Base-by-base conservation (phyloP, 2,329 filamentous ascomycete species). In the Verticillium nonalfalfae region DNA sequence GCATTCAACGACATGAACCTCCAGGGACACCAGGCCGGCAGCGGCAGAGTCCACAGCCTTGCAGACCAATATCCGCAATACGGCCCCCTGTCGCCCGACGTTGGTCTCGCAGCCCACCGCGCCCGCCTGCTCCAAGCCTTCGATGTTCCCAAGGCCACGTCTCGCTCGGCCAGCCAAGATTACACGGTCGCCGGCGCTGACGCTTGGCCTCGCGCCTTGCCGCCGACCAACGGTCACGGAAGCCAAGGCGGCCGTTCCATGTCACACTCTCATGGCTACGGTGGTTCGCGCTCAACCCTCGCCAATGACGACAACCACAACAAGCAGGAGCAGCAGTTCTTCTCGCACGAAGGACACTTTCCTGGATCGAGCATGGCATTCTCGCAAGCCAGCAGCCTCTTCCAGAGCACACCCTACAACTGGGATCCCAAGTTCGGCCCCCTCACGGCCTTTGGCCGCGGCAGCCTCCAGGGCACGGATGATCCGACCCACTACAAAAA, bases 301-400 rank as follows among this genome's bases (percentile, higher is more conserved):
- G 55, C 65, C 69, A 14, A 56, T 9, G 7, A 34, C 13, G 26
- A 36, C 35, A 26, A 26, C n/a, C n/a, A n/a, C n/a, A n/a, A n/a
- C n/a, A n/a, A n/a, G 26, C 26, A 26, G 26, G 35, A 36, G 35
- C 35, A 56, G 56, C 63, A 67, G 33, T 57, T 50, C 7, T 59
- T 59, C 66, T 66, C n/a, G 61, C 68, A 58, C 54, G 54, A 68
- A 65, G 63, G 39, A 59, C 15, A 15, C 26, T 56, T 56, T 7
- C n/a, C 31, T n/a, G 31, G 39, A 57, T 57, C 61, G 66, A 50
- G 52, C 50, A 61, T 70, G 14, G 68, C 65, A 7, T 84, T 84
- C 64, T 80, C 81, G 14, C 74, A 82, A 60, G 71, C 75, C 1
- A 84, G 81, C 68, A 83, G 80, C 64, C 66, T 85, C 26, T 82